A percentile compares a stretch with the other conserved stretches of the same genome.
These are phyloP conservation scores for Cetraspora pellucida DNA, from an alignment of 192 early-diverging fungal species.

Conservation along the genomic window DNA sequence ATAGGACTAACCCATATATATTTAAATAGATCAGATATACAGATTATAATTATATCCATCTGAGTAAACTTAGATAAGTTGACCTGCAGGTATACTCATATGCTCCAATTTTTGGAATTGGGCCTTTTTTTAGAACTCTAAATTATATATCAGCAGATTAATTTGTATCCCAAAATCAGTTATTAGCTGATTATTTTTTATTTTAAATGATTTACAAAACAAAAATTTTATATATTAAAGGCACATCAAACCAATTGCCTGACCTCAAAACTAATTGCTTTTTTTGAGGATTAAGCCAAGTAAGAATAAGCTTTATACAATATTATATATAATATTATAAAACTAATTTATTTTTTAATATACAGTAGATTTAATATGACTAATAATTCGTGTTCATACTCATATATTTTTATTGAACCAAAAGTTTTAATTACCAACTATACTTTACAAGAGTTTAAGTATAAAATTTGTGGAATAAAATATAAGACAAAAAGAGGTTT, in stretches of 20 bases:
- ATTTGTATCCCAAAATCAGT: not conserved
- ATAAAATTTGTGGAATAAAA: not conserved
- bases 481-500: slow-evolving; percentile 1
- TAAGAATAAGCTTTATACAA: not conserved
- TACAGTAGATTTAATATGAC: not conserved
- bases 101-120: not conserved
- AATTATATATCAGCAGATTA: not conserved
- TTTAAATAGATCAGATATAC: too few relatives aligned
- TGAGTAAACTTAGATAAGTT: too few relatives aligned
- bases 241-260: not conserved
- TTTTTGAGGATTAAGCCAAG: not conserved
- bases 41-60: too few relatives aligned
- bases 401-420: too few relatives aligned
- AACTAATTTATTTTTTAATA: not conserved
- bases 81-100: too few relatives aligned
- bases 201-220: not conserved
- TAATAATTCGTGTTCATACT: not conserved
- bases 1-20: too few relatives aligned
- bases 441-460: not conserved
- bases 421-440: not conserved
- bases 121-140: not conserved
- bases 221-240: not conserved
- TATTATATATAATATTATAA: not conserved
- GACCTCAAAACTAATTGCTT: not conserved
- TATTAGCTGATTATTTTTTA: not conserved